A percentile compares a stretch with the other conserved stretches of the same genome.
Conservation (phyloP, 2,329 filamentous ascomycete species). For the Hortaea werneckii region DNA sequence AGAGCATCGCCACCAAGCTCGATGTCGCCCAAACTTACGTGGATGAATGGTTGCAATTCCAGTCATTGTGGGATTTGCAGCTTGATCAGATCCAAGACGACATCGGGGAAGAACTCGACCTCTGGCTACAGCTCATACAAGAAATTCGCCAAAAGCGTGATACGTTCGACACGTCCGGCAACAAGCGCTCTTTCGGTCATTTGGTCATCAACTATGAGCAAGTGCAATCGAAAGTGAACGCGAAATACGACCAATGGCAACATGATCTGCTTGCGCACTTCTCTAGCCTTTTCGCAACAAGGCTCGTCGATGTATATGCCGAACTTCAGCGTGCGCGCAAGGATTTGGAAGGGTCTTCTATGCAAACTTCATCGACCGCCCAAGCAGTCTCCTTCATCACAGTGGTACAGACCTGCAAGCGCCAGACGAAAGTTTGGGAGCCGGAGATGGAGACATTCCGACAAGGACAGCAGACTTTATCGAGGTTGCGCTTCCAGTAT, state of each 20-base stretch:
- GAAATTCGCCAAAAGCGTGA: conserved; percentile 91
- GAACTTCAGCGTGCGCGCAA: conserved; percentile 85
- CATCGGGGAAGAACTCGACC: conserved; percentile 79
- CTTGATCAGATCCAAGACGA: conserved; percentile 90
- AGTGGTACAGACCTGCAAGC: conserved; percentile 89
- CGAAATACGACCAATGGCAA: conserved; percentile 99
- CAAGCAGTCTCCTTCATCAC: conserved; percentile 98
- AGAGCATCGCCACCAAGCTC: conserved; percentile 72
- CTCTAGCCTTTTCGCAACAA: conserved; percentile 72
- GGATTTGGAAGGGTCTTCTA: conserved; percentile 81
- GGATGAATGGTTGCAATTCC: conserved; percentile 97
- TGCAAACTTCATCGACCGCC: conserved; percentile 89
- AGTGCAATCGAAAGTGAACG: conserved; percentile 96
- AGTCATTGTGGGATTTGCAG: conserved; percentile 95
- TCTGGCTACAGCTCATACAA: conserved; percentile 91
- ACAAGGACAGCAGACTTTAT: conserved; percentile 85
- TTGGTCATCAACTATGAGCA: conserved; percentile 96
- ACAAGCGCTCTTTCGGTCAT: conserved; percentile 85
- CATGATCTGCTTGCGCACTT: conserved; percentile 94
- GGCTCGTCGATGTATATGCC: conserved; percentile 84
- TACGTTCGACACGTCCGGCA: conserved; percentile 95
- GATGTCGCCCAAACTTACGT: conserved; percentile 74
- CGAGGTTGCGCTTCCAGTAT: conserved; percentile 87
- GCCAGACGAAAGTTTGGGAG: conserved; percentile 86
- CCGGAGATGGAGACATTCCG: conserved; percentile 94